phyloP scores from a whole-genome alignment of 2,329 filamentous ascomycete species.

The Bisporella sp. region DNA sequence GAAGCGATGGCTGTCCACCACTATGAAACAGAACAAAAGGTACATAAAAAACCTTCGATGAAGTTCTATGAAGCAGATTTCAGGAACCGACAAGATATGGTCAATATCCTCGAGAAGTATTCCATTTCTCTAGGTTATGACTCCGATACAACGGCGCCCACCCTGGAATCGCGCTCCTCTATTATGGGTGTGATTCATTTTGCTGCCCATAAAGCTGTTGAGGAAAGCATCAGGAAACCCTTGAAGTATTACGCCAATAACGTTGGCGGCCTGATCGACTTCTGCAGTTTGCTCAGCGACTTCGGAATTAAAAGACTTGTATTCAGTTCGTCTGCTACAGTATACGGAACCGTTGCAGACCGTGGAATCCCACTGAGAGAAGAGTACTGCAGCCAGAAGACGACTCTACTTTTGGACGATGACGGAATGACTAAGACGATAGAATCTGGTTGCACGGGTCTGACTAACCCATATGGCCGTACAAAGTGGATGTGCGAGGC shows the following conservation, averaged over 20 bases:
- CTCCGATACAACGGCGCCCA: constrained; percentile 2
- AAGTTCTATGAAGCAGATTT: constrained; percentile 24
- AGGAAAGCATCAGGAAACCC: constrained; percentile 52
- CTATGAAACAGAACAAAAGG: constrained; percentile 11
- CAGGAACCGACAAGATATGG: constrained; percentile 18
- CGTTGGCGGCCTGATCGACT: constrained; percentile 54
- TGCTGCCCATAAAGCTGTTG: constrained; percentile 50
- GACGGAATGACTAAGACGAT: constrained; percentile 35
- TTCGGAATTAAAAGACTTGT: constrained; percentile 59
- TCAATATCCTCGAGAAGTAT: constrained; percentile 18
- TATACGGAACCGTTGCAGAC: constrained; percentile 52
- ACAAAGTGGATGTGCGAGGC: constrained; percentile 64
- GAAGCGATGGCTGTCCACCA: constrained; percentile 15
- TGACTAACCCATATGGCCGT: constrained; percentile 59
- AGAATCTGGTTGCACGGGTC: constrained; percentile 43
- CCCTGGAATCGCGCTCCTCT: constrained; percentile 19
- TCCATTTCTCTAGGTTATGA: constrained; percentile 8
- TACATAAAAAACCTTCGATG: constrained; percentile 15
- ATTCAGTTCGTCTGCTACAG: constrained; percentile 61
- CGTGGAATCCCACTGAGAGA: constrained; percentile 45
- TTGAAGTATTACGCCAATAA: constrained; percentile 64
- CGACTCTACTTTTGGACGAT: constrained; percentile 36
- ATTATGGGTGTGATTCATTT: constrained; percentile 64
- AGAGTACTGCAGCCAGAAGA: constrained; percentile 46
- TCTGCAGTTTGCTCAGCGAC: constrained; percentile 48